Percentiles rank a stretch among this genome's conserved stretches.
These are phyloP conservation scores for Fusarium tuaranense DNA, from an alignment of 2,329 filamentous ascomycete species.

Conservation along the genomic window DNA sequence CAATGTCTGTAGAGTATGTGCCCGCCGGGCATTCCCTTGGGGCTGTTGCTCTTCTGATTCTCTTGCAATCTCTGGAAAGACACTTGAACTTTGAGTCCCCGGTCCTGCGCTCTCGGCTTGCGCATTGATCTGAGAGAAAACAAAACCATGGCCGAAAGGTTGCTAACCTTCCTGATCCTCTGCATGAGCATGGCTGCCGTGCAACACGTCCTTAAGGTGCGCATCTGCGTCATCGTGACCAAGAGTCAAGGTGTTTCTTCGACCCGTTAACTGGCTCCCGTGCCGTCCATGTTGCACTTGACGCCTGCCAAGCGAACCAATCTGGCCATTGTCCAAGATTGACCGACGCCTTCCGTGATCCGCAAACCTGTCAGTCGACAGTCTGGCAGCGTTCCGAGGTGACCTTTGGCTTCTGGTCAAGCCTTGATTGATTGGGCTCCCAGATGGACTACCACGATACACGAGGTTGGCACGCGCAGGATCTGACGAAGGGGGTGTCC, in stretches of 20 bases:
- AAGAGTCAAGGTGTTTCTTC: conserved; percentile 11
- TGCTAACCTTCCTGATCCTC: conserved; percentile 39
- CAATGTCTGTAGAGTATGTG: conserved; percentile 32
- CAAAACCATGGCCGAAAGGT: conserved; percentile 17
- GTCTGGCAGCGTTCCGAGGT: conserved; percentile 3
- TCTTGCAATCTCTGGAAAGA: background rate
- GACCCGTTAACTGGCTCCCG: conserved; percentile 14
- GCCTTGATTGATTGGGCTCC: background rate
- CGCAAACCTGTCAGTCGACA: background rate
- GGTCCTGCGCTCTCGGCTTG: conserved; percentile 8
- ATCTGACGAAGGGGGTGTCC: conserved; percentile 45
- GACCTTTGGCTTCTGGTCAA: conserved; percentile 11
- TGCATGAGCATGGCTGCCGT: conserved; percentile 17
- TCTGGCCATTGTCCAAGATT: conserved; percentile 14
- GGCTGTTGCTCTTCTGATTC: background rate
- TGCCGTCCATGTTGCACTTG: conserved; percentile 20
- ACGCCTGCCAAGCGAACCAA: conserved; percentile 10
- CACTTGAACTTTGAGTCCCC: background rate
- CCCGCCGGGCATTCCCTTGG: conserved; percentile 20
- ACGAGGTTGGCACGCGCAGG: conserved; percentile 17
- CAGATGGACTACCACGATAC: background rate
- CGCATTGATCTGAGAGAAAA: background rate
- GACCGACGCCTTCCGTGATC: conserved; percentile 20
- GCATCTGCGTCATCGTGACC: conserved; percentile 24
- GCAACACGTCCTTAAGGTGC: conserved; percentile 24